Conservation (phyloP, 2,329 filamentous ascomycete genomes). For the Phymatotrichopsis omnivora region DNA sequence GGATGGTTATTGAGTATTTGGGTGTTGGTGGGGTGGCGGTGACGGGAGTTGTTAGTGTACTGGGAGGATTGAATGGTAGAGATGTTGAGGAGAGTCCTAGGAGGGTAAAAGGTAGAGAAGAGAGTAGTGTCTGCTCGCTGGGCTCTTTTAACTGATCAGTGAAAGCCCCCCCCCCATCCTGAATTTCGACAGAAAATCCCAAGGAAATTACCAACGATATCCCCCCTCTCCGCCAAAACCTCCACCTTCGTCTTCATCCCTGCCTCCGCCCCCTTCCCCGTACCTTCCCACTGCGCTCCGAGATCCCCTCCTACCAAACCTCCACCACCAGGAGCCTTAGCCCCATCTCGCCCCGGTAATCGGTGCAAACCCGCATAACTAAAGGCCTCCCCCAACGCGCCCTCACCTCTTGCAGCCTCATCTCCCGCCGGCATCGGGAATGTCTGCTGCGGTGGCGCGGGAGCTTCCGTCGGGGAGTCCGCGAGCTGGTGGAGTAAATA, state of each 20-base stretch:
- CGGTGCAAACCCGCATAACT: constrained; percentile 27
- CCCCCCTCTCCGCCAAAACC: constrained; percentile 20
- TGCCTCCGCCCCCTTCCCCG: constrained; percentile 11
- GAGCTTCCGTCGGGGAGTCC: constrained; percentile 45
- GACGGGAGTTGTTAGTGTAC: constrained; percentile 1
- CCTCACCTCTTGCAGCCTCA: constrained; percentile 5
- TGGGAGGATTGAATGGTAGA: constrained; percentile 15
- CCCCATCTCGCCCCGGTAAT: constrained; percentile 21
- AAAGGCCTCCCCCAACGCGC: constrained; percentile 24
- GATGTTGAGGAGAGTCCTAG: constrained; percentile 26
- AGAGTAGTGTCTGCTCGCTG: constrained; percentile 41
- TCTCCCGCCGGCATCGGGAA: background rate
- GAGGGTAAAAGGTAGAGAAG: constrained; percentile 31
- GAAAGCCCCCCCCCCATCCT: background rate
- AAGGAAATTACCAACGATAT: constrained; percentile 18
- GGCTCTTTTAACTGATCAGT: constrained; percentile 26
- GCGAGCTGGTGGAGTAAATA: constrained; percentile 80
- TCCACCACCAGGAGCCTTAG: constrained; percentile 14
- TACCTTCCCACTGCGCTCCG: constrained; percentile 13
- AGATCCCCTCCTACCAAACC: constrained; percentile 22
- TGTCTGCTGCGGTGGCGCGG: constrained; percentile 9
- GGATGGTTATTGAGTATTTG: constrained; percentile 42
- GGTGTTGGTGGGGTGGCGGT: constrained; percentile 10
- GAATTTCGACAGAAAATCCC: background rate
- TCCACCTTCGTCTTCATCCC: constrained; percentile 26